Evolutionary conservation across 208 protist genomes (phyloP).

Genomic region (Leishmania gerbilli): DNA sequence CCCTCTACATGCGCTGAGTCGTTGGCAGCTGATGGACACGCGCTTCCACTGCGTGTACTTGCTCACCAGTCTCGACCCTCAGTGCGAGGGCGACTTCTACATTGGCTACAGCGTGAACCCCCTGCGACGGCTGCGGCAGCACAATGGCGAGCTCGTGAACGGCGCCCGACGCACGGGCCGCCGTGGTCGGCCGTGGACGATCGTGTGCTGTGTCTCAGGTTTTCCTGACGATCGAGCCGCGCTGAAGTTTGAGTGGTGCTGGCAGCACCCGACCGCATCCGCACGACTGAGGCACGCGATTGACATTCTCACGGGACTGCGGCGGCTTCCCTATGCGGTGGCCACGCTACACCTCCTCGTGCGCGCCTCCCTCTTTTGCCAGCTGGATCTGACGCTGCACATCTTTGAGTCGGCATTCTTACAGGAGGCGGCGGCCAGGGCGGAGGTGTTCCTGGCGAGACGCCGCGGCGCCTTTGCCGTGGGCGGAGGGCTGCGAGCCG

Average conservation of each 20-base stretch:
- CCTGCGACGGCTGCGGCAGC: constrained; percentile 90
- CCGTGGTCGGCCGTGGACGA: constrained; percentile 87
- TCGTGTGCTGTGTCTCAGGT: constrained; percentile 92
- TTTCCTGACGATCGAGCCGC: constrained; percentile 90
- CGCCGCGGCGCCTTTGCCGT: background rate
- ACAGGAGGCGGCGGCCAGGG: constrained; percentile 28
- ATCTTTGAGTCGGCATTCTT: constrained; percentile 61
- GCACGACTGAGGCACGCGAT: constrained; percentile 48
- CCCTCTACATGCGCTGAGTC: background rate
- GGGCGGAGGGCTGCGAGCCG: background rate
- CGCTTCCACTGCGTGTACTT: constrained; percentile 93
- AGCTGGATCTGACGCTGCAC: constrained; percentile 75
- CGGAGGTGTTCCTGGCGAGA: constrained; percentile 19
- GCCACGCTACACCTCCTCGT: constrained; percentile 65
- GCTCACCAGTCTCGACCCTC: constrained; percentile 75
- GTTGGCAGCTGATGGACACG: constrained; percentile 60
- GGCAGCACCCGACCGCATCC: constrained; percentile 87
- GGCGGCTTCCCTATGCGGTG: constrained; percentile 59
- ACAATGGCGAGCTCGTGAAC: constrained; percentile 94
- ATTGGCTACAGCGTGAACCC: constrained; percentile 96
- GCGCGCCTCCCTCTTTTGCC: constrained; percentile 57
- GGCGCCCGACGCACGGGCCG: constrained; percentile 85
- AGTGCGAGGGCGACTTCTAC: constrained; percentile 76
- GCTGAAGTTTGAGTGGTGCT: constrained; percentile 96
- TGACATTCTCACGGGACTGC: constrained; percentile 37